phyloP scores from a whole-genome alignment of 306 rosid genomes.

The Cucurbita ficifolia region DNA sequence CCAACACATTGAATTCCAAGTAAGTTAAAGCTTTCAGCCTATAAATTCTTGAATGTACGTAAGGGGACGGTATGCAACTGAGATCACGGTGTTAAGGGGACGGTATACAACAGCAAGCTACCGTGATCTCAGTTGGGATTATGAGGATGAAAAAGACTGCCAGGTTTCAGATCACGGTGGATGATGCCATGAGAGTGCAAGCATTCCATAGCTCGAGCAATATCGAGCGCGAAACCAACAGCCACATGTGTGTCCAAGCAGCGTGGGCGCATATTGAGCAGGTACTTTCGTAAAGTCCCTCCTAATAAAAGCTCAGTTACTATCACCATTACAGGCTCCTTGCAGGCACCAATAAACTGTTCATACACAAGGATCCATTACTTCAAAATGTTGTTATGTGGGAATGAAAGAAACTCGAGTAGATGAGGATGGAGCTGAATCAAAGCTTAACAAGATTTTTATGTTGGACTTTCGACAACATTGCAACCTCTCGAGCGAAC shows the following conservation, averaged over 20 bases:
- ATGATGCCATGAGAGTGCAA: slow-evolving; percentile 91
- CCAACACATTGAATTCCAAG: slow-evolving; percentile 9
- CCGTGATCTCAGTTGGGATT: background rate
- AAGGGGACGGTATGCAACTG: background rate
- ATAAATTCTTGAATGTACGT: background rate
- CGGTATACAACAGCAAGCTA: background rate
- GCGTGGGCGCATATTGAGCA: slow-evolving; percentile 63
- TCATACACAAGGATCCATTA: slow-evolving; percentile 15
- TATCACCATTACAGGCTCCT: slow-evolving; percentile 86
- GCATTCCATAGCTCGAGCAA: slow-evolving; percentile 96
- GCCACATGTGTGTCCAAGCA: slow-evolving; percentile 73
- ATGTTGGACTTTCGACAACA: slow-evolving; percentile 83
- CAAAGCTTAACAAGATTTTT: slow-evolving; percentile 86
- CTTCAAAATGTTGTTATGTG: background rate
- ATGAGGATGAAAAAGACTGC: slow-evolving; percentile 28
- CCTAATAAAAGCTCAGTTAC: slow-evolving; percentile 83
- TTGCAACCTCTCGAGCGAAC: slow-evolving; percentile 83
- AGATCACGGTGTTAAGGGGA: background rate
- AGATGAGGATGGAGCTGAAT: slow-evolving; percentile 8
- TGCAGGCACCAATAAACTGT: slow-evolving; percentile 94
- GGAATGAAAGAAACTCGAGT: background rate
- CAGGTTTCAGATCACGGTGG: slow-evolving; percentile 92
- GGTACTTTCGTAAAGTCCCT: slow-evolving; percentile 76
- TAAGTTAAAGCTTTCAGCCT: background rate
- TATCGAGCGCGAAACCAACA: slow-evolving; percentile 71